Base-by-base conservation (phyloP, 371 early-diverging fungal species). In the Actinomucor elegans region DNA sequence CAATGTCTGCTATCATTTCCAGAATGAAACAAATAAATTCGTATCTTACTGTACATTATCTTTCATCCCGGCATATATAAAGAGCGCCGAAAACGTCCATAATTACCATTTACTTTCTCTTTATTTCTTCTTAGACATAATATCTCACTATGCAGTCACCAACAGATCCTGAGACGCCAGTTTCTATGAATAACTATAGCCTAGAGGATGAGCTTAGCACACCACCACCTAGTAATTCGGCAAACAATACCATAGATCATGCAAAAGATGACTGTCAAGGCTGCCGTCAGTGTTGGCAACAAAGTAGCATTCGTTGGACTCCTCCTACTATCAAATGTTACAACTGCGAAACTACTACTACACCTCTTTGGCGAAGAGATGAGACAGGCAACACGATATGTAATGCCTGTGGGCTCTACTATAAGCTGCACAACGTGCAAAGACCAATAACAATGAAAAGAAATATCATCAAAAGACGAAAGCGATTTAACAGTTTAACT, bases 321-420 rank as follows among this genome's bases (percentile, higher is more conserved):
- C 52, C 67, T 34, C 51, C 68, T 7, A 44, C 52, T 15, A 63
- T 62, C 9, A 55, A 57, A 41, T 94, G 95, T 61, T 75, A 77
- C 40, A 93, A 93, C 64, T 94, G 94, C 61, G 66, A 80, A 15
- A 90, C 92, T 8, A 87, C 83, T 4, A 84, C 83, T 4, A 95
- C 95, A 1, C 96, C 96, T 0, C 74, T 94, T 28, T 98, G 99
- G 93, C 72, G 98, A 29, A 77, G 93, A 50, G 87, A 89, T 49
- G 83, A 83, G 33, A 69, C 79, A 11, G 91, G 91, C 35, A 84
- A 88, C 44, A 80, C 81, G 20, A 80, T 93, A 29, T 94, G 93
- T 63, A 93, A 94, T 61, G 93, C 91, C 0, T 93, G 94, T 64
- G 93, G 94, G 21, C 76, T 94, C 11, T 94, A 91, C 61, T 87